These are phyloP conservation scores for Pelargonium cotyledonis DNA, from an alignment of 441 rosid species.

Conservation along the genomic window DNA sequence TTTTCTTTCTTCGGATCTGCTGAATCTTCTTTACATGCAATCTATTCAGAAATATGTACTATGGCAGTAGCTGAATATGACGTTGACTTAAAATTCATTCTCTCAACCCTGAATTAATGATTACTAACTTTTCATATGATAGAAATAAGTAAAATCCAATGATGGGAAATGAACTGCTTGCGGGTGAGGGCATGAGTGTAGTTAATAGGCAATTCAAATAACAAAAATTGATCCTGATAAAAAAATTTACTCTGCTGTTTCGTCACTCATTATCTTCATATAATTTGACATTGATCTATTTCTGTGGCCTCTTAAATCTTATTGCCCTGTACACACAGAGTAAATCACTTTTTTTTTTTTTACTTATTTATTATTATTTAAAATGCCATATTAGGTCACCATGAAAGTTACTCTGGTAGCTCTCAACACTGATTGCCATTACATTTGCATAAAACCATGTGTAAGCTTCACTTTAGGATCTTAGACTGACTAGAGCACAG, in stretches of 20 bases:
- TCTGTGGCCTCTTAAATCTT: too few species aligned
- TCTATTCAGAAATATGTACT: neutral
- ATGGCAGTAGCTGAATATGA: slow-evolving; percentile 7
- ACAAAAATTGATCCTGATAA: neutral
- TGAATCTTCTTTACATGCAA: neutral
- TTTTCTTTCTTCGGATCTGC: neutral
- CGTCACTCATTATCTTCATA: neutral
- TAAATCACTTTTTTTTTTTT: neutral
- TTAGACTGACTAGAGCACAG: neutral
- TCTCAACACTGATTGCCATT: neutral
- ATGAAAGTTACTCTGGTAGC: neutral
- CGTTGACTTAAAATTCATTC: neutral
- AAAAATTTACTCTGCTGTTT: neutral
- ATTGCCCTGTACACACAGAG: neutral
- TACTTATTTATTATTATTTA: too few species aligned
- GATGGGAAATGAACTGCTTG: slow-evolving; percentile 6
- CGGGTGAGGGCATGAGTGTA: neutral
- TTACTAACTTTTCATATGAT: slow-evolving; percentile 1
- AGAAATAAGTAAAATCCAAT: neutral
- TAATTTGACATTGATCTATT: too few species aligned
- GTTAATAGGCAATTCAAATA: neutral
- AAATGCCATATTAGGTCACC: neutral
- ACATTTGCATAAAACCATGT: neutral
- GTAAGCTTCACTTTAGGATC: neutral
- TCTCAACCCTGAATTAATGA: neutral